These are phyloP conservation scores for Venturia oleaginea DNA, from an alignment of 2,329 filamentous ascomycete genomes.

Conservation along the genomic window DNA sequence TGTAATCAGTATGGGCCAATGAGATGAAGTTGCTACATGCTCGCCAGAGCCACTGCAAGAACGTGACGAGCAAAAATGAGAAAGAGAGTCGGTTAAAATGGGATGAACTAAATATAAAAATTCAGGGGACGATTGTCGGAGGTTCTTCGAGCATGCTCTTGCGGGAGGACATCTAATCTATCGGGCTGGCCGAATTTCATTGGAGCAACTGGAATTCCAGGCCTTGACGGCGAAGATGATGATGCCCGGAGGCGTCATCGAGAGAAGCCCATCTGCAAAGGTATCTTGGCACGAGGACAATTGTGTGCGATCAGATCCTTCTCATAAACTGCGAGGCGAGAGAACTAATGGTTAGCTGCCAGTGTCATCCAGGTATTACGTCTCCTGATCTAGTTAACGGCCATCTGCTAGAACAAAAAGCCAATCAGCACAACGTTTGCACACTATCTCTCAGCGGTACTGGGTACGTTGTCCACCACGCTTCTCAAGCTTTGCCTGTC, in stretches of 20 bases:
- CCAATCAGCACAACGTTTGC: background rate
- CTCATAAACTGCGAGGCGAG: background rate
- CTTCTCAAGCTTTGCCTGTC: constrained; percentile 44
- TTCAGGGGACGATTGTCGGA: background rate
- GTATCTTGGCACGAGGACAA: background rate
- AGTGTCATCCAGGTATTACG: background rate
- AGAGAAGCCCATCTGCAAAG: background rate
- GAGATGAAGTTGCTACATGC: background rate
- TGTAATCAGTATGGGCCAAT: background rate
- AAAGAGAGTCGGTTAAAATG: background rate
- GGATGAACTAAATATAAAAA: background rate
- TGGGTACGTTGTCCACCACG: constrained; percentile 39
- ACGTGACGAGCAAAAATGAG: background rate
- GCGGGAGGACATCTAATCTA: background rate
- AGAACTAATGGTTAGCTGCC: background rate
- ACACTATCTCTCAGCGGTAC: constrained; percentile 30
- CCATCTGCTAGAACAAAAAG: background rate
- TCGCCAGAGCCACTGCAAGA: background rate
- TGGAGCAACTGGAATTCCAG: background rate
- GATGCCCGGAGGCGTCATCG: background rate
- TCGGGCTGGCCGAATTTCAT: background rate
- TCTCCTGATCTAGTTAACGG: background rate
- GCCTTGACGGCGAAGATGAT: background rate
- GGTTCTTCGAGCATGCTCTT: background rate
- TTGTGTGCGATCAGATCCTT: background rate